Evolutionary conservation across 371 early-diverging fungal species (phyloP), one percentile per base, ranked within the genome.

Genomic region (Funneliformis caledonium): DNA sequence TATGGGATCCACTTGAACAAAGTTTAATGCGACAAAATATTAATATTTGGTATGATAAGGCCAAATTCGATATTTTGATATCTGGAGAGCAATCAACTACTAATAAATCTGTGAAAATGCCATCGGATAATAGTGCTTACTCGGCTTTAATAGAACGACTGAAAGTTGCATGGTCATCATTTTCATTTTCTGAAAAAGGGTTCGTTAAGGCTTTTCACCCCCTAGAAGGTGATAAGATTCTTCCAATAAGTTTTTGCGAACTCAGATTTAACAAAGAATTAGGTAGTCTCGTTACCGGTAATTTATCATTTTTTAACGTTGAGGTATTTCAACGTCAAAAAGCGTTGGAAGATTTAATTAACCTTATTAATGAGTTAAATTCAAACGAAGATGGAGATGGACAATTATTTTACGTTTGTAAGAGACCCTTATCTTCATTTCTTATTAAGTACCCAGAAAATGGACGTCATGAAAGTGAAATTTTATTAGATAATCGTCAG

Each of bases 251-350:
- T 74, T 88, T 88, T 72, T 86, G 86, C 42, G 86, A 86, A 50
- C 69, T 88, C 47, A 70, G 85, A 8, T 26, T 81, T 42, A 68
- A 65, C 19, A 64, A 68, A 48, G 61, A 65, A 86, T 47, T 37
- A 8, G 83, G 83, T 6, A 82, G 83, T 16, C 37, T 85, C 4
- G 43, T 84, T 33, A 82, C 72, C 42, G 72, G 83, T 14, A 82
- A 84, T 33, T 60, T 85, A 0, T 80, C 84, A 42, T 91, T 91
- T 76, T 93, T 92, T 76, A 89, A 90, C 52, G 84, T 86, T 3
- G 82, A 83, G 12, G 33, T 80, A 1, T 33, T 47, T 0, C 82
- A 68, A 12, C 88, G 90, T 2, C 80, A 82, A 5, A 48, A 78
- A 4, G 82, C 88, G 11, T 69, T 85, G 31, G 68, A 82, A 22